Percentiles rank a stretch among this genome's conserved stretches.
Conservation (phyloP, 345 rosid species). For the Rhizophora mangle region DNA sequence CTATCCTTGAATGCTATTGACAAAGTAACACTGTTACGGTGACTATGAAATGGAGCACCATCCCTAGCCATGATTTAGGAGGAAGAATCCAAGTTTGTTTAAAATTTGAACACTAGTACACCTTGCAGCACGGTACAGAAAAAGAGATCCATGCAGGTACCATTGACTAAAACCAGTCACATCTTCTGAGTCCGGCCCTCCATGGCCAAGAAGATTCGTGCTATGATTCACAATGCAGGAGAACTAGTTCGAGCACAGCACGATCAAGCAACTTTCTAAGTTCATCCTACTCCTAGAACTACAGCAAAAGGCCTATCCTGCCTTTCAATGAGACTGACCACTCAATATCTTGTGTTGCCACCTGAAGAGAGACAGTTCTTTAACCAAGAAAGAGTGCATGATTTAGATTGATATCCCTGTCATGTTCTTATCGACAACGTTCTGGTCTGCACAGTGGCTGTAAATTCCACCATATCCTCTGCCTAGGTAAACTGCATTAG, state of each 20-base stretch:
- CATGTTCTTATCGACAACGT: conserved; percentile 22
- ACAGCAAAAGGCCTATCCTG: conserved; percentile 28
- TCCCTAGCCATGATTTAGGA: neutral
- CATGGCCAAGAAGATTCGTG: conserved; percentile 63
- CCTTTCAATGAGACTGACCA: conserved; percentile 23
- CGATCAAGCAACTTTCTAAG: conserved; percentile 55
- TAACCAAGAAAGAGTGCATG: conserved; percentile 47
- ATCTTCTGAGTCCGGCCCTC: conserved; percentile 57
- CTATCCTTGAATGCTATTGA: neutral
- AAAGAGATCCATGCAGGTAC: conserved; percentile 56
- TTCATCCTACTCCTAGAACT: conserved; percentile 29
- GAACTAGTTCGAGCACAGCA: conserved; percentile 64
- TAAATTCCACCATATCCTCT: conserved; percentile 23
- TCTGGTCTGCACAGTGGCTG: conserved; percentile 9
- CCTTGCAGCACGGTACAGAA: conserved; percentile 59
- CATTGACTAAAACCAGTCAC: conserved; percentile 53
- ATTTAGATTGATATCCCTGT: conserved; percentile 30
- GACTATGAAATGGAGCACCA: neutral
- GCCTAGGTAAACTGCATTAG: conserved; percentile 51
- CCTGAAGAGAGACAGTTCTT: conserved; percentile 69
- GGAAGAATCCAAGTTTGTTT: conserved; percentile 8
- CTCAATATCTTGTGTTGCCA: conserved; percentile 38
- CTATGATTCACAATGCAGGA: conserved; percentile 69
- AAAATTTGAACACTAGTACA: conserved; percentile 20
- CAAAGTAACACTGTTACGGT: neutral